Base-by-base conservation (phyloP, 2,329 filamentous ascomycete species). In the Talaromyces albobiverticillius region DNA sequence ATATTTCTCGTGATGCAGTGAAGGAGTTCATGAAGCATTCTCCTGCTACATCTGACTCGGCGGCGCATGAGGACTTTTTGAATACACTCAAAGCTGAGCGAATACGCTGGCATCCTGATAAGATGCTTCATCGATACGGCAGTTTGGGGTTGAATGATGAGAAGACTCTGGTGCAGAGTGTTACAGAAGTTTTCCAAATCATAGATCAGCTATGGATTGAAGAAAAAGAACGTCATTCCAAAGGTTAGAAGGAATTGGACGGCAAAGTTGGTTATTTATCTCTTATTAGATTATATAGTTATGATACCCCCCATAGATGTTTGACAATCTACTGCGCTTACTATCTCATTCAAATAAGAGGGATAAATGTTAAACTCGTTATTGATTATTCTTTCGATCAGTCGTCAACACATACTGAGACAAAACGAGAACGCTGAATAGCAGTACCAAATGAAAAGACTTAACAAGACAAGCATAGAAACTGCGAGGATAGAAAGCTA, bases 51-150 rank as follows among this genome's bases (percentile, higher is more conserved):
- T 8, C 34, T 54, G 8, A 25, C 3, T 49, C 45, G 29, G 16
- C 46, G 26, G 47, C 14, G 3, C 10, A 32, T 5, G 54, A 61
- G 5, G 72, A 76, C 54, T 53, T 82, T 18, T 51, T 72, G 13
- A 75, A 79, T 42, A 68, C 81, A 4, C 77, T 97, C 50, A 96
- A 95, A 71, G 76, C 84, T 4, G 94, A 99, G 76, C 84, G 94
- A 49, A 86, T 97, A 16, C 81, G 91, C 14, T 99, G 94, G 94
- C 94, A 99, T 76, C 94, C 94, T 3, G 94, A 99, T 74, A 99
- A 97, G 78, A 88, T 97, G 53, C 90, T 96, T 76, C 94, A 96
- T 74, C 83, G 85, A 51, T 86, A 95, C 57, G 89, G 90, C 3
- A 84, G 82, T 0, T 76, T 83, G 56, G 77, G 79, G 13, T 83